Evolutionary conservation across 768 basidiomycete genomes (phyloP).

Genomic region (Vishniacozyma victoriae): DNA sequence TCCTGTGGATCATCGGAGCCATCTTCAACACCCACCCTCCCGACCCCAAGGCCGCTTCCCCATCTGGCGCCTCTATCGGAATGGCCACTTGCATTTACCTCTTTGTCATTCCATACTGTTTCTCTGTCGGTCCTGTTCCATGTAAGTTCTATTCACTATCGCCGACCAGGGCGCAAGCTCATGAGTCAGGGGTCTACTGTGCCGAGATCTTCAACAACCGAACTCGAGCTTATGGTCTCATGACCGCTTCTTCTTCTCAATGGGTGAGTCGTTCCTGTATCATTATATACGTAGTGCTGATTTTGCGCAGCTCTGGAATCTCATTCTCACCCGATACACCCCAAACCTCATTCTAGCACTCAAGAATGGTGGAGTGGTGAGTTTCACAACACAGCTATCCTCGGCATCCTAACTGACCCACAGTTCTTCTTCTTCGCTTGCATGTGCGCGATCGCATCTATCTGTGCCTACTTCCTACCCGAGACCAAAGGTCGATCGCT

Average conservation of each 20-base stretch:
- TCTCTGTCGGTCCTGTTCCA: constrained; percentile 67
- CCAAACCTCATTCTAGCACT: constrained; percentile 12
- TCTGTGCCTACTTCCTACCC: background rate
- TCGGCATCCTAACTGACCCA: background rate
- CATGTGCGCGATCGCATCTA: constrained; percentile 6
- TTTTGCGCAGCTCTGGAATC: too few species aligned
- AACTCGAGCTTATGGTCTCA: constrained; percentile 71
- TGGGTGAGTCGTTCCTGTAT: constrained; percentile 5
- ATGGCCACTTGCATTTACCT: constrained; percentile 75
- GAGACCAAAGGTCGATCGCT: background rate
- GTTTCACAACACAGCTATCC: background rate
- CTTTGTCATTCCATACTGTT: constrained; percentile 76
- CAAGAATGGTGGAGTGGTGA: constrained; percentile 9
- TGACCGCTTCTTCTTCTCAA: constrained; percentile 56
- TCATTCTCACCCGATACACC: constrained; percentile 2
- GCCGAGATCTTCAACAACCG: constrained; percentile 80
- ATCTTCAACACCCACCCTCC: constrained; percentile 65
- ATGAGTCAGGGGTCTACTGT: constrained; percentile 53
- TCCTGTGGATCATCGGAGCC: constrained; percentile 75
- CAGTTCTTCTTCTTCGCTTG: constrained; percentile 27
- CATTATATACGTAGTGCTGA: too few species aligned
- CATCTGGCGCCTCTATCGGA: constrained; percentile 54
- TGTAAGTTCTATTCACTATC: too few species aligned
- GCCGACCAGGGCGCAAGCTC: background rate
- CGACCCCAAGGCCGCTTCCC: constrained; percentile 47